A percentile compares a stretch with the other conserved stretches of the same genome.
Conservation (phyloP, 2,329 filamentous ascomycete genomes). For the Pseudogymnoascus sp. region DNA sequence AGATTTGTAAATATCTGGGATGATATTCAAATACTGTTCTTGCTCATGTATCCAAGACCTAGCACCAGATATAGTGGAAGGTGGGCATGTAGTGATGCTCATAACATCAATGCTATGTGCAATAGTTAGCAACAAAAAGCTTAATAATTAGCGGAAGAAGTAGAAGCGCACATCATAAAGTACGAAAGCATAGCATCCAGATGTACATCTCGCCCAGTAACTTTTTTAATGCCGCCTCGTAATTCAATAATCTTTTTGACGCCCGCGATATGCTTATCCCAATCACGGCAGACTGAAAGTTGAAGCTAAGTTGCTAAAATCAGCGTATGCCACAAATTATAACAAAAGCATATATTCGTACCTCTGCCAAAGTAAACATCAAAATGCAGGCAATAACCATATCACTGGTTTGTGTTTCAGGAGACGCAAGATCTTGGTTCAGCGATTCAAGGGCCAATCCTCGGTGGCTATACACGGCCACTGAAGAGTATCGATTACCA, state of each 20-base stretch:
- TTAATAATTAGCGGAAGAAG: background rate
- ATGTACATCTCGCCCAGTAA: background rate
- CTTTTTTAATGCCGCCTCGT: background rate
- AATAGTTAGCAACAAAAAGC: background rate
- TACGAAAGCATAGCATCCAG: background rate
- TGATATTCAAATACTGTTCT: background rate
- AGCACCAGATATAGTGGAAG: background rate
- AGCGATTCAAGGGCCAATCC: background rate
- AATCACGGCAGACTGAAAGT: background rate
- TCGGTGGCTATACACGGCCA: conserved; percentile 2
- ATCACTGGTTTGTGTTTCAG: background rate
- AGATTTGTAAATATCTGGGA: background rate
- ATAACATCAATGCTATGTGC: background rate
- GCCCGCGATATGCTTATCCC: background rate
- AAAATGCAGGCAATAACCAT: conserved; percentile 6
- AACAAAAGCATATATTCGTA: background rate
- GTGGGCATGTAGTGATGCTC: background rate
- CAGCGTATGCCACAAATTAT: background rate
- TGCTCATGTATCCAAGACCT: background rate
- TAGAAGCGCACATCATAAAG: background rate
- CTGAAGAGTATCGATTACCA: background rate
- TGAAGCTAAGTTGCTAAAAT: background rate
- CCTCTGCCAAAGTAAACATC: background rate
- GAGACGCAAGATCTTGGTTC: background rate
- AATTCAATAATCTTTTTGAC: background rate